A percentile compares a stretch with the other conserved stretches of the same genome.
Evolutionary conservation across 23 red algal genomes (phyloP).

Genomic region (Cyanidiococcus yangmingshanensis): DNA sequence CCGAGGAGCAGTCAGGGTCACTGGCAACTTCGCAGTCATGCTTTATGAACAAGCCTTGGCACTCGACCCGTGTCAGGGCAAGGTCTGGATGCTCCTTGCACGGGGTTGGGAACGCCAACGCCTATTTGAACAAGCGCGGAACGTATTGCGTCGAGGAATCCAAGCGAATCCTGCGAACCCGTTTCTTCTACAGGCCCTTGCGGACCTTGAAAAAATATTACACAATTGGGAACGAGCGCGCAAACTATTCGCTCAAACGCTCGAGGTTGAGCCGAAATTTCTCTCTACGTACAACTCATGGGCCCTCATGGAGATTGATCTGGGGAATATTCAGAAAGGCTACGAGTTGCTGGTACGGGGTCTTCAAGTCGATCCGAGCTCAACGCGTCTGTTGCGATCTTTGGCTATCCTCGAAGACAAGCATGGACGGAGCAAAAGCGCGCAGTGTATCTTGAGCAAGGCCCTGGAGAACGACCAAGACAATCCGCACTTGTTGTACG

Average conservation of each 20-base stretch:
- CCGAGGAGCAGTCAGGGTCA: not conserved
- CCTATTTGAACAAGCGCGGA: conserved; percentile 14
- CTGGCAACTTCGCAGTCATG: not conserved
- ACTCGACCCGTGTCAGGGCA: not conserved
- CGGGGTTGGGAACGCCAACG: conserved; percentile 5
- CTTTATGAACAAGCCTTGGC: not conserved
- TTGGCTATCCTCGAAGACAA: conserved; percentile 85
- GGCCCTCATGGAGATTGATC: conserved; percentile 63
- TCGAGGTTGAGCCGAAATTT: conserved; percentile 34
- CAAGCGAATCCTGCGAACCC: conserved; percentile 55
- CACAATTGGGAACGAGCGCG: conserved; percentile 46
- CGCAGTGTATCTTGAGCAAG: conserved; percentile 46
- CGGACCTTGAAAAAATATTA: conserved; percentile 61
- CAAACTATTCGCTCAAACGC: conserved; percentile 45
- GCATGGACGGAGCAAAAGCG: conserved; percentile 42
- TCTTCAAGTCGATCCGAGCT: conserved; percentile 36
- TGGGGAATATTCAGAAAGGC: conserved; percentile 35
- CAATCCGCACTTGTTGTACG: conserved; percentile 64
- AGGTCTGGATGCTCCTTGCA: conserved; percentile 15
- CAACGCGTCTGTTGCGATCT: conserved; percentile 55
- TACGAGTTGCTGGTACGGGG: conserved; percentile 45
- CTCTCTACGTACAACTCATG: conserved; percentile 79
- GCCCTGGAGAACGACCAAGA: conserved; percentile 61
- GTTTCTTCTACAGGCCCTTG: conserved; percentile 81
- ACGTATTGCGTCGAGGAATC: conserved; percentile 46